Evolutionary conservation across 148 eudicot species (phyloP).

Genomic region (Rhododendron vialii): DNA sequence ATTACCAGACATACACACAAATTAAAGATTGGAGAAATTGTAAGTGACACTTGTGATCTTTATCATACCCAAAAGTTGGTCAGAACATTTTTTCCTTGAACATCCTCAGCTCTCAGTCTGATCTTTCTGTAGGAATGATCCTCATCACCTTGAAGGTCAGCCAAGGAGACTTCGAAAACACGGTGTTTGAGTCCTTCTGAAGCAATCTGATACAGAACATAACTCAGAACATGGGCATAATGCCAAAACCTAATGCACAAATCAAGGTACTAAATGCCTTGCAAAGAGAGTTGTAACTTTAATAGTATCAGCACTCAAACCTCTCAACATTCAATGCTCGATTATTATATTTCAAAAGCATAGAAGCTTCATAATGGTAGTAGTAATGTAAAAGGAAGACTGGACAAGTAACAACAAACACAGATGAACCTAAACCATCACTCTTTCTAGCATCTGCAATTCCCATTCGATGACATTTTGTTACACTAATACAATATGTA

Average conservation of each 20-base stretch:
- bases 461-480: background rate
- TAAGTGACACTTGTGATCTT: background rate
- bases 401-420: background rate
- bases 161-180: conserved; percentile 48
- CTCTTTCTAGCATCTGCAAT: background rate
- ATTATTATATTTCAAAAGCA: background rate
- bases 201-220: conserved; percentile 36
- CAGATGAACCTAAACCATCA: background rate
- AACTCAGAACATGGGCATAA: background rate
- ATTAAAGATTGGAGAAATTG: background rate
- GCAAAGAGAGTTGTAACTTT: background rate
- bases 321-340: background rate
- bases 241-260: background rate
- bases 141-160: conserved; percentile 38
- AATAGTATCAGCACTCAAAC: background rate
- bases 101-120: conserved; percentile 27
- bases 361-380: background rate
- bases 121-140: conserved; percentile 27
- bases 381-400: background rate
- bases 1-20: background rate
- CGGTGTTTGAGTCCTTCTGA: conserved; percentile 59
- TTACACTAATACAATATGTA: background rate
- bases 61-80: conserved; percentile 25
- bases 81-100: conserved; percentile 22
- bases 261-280: background rate